Conservation (phyloP, 768 basidiomycete species). For the Psilocybe cubensis region DNA sequence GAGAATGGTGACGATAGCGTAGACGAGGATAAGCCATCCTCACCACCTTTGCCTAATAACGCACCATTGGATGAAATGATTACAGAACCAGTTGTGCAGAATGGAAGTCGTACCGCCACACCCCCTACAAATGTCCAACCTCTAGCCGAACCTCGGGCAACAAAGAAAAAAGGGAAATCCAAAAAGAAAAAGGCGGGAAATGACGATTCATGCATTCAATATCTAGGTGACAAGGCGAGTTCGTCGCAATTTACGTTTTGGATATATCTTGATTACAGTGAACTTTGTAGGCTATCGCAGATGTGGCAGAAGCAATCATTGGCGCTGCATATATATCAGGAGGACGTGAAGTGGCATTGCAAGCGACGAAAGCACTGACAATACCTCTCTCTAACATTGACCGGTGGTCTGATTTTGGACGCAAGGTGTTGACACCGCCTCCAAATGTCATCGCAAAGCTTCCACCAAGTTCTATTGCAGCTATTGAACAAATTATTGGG, state of each 20-base stretch:
- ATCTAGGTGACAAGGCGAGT: conserved; percentile 79
- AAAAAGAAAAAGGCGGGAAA: conserved; percentile 40
- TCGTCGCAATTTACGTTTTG: neutral
- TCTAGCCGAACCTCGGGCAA: conserved; percentile 5
- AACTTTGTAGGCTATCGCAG: conserved; percentile 67
- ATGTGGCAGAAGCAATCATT: conserved; percentile 84
- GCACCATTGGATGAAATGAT: conserved; percentile 1
- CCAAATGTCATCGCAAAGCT: conserved; percentile 48
- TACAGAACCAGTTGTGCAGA: neutral
- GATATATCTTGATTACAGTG: neutral
- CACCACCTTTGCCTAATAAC: neutral
- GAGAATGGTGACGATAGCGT: neutral
- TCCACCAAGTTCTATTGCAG: conserved; percentile 49
- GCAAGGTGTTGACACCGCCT: conserved; percentile 47
- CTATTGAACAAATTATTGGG: conserved; percentile 67
- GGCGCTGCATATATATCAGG: conserved; percentile 81
- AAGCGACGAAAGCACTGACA: conserved; percentile 63
- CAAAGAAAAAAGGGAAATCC: conserved; percentile 31
- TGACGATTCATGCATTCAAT: conserved; percentile 40
- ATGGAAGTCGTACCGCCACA: neutral
- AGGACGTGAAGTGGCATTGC: conserved; percentile 68
- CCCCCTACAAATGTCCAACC: neutral
- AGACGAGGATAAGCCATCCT: neutral
- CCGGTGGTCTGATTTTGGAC: conserved; percentile 74
- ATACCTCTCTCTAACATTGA: conserved; percentile 67